Conservation (phyloP, 78 protist species). For the Cavenderia fasciculata region DNA sequence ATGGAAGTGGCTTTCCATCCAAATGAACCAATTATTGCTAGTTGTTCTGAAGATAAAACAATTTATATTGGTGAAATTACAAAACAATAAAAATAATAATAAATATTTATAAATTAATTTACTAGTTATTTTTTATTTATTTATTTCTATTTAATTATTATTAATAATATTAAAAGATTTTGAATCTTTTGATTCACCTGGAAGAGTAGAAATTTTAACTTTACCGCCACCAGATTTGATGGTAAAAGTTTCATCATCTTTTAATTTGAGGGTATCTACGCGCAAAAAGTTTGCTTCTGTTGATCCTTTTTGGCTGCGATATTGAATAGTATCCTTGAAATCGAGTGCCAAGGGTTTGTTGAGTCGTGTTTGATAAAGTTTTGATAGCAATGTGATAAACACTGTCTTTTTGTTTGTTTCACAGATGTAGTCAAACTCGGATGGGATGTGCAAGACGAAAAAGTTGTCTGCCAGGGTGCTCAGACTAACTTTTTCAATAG, state of each 20-base stretch:
- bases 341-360: constrained; percentile 11
- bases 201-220: constrained; percentile 25
- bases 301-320: constrained; percentile 55
- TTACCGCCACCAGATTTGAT: constrained; percentile 7
- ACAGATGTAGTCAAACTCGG: constrained; percentile 41
- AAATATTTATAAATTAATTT: too few relatives aligned
- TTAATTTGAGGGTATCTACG: constrained; percentile 31
- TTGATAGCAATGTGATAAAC: constrained; percentile 45
- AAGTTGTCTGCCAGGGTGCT: constrained; percentile 27
- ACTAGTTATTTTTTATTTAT: too few relatives aligned
- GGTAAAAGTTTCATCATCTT: not conserved
- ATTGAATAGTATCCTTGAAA: constrained; percentile 26
- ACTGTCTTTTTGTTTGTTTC: constrained; percentile 74
- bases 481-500: constrained; percentile 19
- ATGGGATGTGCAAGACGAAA: constrained; percentile 33
- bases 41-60: constrained; percentile 79
- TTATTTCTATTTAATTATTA: too few relatives aligned
- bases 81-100: constrained; percentile 30
- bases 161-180: too few relatives aligned
- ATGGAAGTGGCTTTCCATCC: constrained; percentile 93
- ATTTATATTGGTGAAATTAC: constrained; percentile 87
- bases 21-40: constrained; percentile 89
- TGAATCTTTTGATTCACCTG: not conserved
- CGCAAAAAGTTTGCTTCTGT: constrained; percentile 15
- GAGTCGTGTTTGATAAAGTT: constrained; percentile 21